Base-by-base conservation (phyloP, 148 eudicot species). In the Heliosperma pusillum region DNA sequence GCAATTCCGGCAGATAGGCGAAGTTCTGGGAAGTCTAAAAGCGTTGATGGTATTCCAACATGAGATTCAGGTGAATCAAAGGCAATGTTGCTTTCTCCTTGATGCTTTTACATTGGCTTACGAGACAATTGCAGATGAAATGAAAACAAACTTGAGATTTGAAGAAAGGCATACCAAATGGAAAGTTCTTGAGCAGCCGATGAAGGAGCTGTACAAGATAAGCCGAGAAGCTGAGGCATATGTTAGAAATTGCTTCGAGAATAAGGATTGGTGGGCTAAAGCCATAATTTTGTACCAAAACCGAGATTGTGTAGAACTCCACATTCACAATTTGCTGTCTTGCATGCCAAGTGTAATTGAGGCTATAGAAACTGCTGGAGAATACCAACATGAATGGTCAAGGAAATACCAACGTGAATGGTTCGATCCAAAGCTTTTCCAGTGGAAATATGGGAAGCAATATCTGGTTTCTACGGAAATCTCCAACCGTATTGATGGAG, bases 1-100 rank as follows among this genome's bases (percentile, higher is more conserved):
- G 61, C 92, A 90, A 78, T 87, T 92, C 71, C 82, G 88, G 83
- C 89, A 92, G 74, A 80, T 90, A 16, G 95, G 95, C n/a, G 93
- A 87, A 82, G 85, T 80, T 22, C 10, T 90, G 47, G 97, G 97
- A 61, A 77, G 92, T 50, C 64, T 88, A 63, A 92, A 88, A 36
- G 86, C 95, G 19, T 74, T 92, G 58, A 87, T 92, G 95, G 86
- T 88, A 29, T 85, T 92, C 72, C 82, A 78, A 52, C 80, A 87
- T 0, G 87, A 86, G 25, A 90, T 90, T 24, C 81, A 83, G 40
- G 83, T 92, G 74, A 92, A 90, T 74, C 79, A 77, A 66, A 66
- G 83, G 56, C 92, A 92, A 86, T 92, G 97, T 47, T 81, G 88
- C 74, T 78, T 90, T 80, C 80, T 92, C 66, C 78, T 83, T 20